Evolutionary conservation across 1,139 yeast genomes (phyloP), one percentile per base, ranked within the genome.

Genomic region (Lodderomyces oxycetoniae): DNA sequence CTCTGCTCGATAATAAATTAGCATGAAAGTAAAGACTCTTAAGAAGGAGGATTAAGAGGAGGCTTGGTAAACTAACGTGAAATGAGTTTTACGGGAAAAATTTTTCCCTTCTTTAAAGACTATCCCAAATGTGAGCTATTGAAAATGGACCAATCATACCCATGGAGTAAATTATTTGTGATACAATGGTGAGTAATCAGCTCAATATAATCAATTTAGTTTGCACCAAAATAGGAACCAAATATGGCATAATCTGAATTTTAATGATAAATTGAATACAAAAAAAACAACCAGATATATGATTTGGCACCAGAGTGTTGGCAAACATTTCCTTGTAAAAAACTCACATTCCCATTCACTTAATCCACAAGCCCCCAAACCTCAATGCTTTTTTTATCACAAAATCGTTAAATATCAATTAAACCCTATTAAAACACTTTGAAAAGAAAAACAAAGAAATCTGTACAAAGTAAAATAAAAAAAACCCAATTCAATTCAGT

Each of bases 221-320:
- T 87, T 85, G 94, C 94, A 66, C 86, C 85, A 77, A 84, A 87
- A 87, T 86, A 83, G 95, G 93, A 81, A 76, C 85, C 79, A 72
- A 74, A 72, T 79, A 82, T 67, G 56, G 78, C 54, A 53, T 47
- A 43, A 36, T 32, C 9, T 33, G 23, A 36, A n/a, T n/a, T n/a
- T n/a, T n/a, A n/a, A n/a, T n/a, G n/a, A n/a, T n/a, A n/a, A n/a
- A n/a, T n/a, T n/a, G n/a, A n/a, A n/a, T n/a, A n/a, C n/a, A n/a
- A n/a, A n/a, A n/a, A n/a, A n/a, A n/a, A n/a, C n/a, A 38, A 31
- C 33, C 31, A 30, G 33, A 33, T 35, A 38, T 43, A 55, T 48
- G 63, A 76, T 68, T 65, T 70, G 78, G 85, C 84, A 79, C 94
- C 95, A 82, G 94, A 85, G 94, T 84, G 94, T 83, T 79, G 82